Conservation (phyloP, 192 early-diverging fungal species). For the Linnemannia hyalina region DNA sequence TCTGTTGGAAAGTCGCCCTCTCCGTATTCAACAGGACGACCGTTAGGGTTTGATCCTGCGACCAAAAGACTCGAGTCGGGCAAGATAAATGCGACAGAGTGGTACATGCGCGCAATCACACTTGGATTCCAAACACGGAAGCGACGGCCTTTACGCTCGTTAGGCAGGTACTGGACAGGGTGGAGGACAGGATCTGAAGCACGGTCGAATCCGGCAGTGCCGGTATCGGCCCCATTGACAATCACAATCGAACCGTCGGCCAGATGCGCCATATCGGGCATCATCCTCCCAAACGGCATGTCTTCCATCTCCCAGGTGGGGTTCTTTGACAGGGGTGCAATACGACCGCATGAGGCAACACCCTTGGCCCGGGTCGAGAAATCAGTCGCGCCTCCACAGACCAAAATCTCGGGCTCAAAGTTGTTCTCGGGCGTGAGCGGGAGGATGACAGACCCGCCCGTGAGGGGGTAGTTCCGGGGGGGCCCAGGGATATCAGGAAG, state of each 20-base stretch:
- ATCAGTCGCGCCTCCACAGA: conserved; percentile 53
- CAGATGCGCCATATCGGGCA: conserved; percentile 55
- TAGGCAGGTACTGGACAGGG: conserved; percentile 52
- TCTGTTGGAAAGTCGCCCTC: conserved; percentile 60
- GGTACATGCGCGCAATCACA: conserved; percentile 59
- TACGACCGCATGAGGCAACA: conserved; percentile 57
- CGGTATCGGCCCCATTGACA: conserved; percentile 49
- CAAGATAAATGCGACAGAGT: conserved; percentile 54
- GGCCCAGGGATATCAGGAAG: conserved; percentile 64
- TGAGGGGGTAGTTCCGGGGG: conserved; percentile 66
- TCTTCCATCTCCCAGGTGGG: conserved; percentile 57
- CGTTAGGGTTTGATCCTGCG: conserved; percentile 59
- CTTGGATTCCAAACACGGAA: conserved; percentile 54
- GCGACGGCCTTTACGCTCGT: conserved; percentile 21
- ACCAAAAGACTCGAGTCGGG: conserved; percentile 52
- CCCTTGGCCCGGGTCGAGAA: conserved; percentile 39
- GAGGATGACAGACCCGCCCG: conserved; percentile 59
- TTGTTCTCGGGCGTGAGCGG: conserved; percentile 50
- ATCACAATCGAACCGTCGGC: conserved; percentile 47
- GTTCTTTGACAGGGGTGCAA: conserved; percentile 34
- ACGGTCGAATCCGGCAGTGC: conserved; percentile 55
- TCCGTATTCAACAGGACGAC: conserved; percentile 30
- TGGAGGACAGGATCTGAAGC: conserved; percentile 47
- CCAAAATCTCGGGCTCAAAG: conserved; percentile 52
- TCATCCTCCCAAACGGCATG: conserved; percentile 53